Evolutionary conservation across 2,329 filamentous ascomycete species (phyloP).

Genomic region (Fusarium longipes): DNA sequence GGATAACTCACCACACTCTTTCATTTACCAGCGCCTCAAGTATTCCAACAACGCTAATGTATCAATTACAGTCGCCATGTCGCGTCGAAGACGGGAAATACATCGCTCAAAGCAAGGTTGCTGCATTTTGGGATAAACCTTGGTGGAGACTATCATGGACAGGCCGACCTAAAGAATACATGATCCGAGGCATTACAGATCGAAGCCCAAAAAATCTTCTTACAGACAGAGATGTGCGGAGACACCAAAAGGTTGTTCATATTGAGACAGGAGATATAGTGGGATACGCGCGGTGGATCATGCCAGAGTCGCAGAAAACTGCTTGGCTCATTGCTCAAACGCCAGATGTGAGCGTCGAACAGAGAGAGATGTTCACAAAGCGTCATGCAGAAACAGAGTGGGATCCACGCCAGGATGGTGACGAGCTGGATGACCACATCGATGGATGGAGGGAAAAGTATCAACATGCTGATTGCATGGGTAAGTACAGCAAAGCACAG

Average conservation of each 20-base stretch:
- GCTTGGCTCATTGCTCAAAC: conserved; percentile 32
- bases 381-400: conserved; percentile 5
- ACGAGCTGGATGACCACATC: conserved; percentile 22
- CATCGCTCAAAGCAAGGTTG: conserved; percentile 33
- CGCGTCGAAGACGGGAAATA: conserved; percentile 11
- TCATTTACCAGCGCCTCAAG: neutral
- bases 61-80: conserved; percentile 19
- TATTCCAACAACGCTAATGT: neutral
- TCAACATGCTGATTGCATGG: conserved; percentile 19
- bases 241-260: conserved; percentile 39
- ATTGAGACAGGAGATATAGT: conserved; percentile 36
- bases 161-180: conserved; percentile 12
- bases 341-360: conserved; percentile 17
- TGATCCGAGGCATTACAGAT: conserved; percentile 24
- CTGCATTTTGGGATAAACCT: conserved; percentile 33
- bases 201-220: conserved; percentile 35
- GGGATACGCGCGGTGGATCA: conserved; percentile 38
- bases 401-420: conserved; percentile 1
- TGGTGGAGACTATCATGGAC: conserved; percentile 40
- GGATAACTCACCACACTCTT: neutral
- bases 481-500: neutral
- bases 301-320: conserved; percentile 16
- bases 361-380: neutral
- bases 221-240: conserved; percentile 22
- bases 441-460: conserved; percentile 20